Evolutionary conservation across 495 filamentous ascomycete species (phyloP), one percentile per base, ranked within the genome.

Genomic region (Entonaema liquescens): DNA sequence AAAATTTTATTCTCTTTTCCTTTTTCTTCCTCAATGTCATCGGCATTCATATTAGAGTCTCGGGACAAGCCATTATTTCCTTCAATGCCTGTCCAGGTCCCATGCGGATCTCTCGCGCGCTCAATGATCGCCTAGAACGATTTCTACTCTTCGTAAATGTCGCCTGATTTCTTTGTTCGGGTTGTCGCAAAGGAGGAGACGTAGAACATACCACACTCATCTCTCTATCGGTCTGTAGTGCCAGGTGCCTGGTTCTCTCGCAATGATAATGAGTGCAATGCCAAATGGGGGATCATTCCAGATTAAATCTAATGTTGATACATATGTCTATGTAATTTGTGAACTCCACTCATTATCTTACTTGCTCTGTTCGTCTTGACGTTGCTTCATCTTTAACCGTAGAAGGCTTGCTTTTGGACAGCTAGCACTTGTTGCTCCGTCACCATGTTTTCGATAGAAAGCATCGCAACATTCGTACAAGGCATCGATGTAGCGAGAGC

Each of bases 31-130:
- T 72, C 28, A 93, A 95, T 96, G 91, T 95, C 90, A 87, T 85
- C 82, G 91, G 95, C 94, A 90, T 92, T 89, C 87, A 93, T 93
- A 93, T 95, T 99, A 99, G 95, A 99, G 95, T 99, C 95, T 96
- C 95, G 95, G 92, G 90, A 89, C 89, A 92, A 90, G 93, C 88
- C 77, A 81, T 74, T 65, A 65, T 65, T 66, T 44, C 33, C 70
- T 76, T 95, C 93, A 91, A 85, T 98, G 88, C 93, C 94, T 94
- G 89, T 92, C 91, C 92, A 97, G 93, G 88, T 91, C 91, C 88
- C 80, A 80, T 73, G 75, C 81, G 85, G 89, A 86, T 87, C 91
- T 95, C 89, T 87, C 79, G 93, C 95, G 95, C 93, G 95, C 95
- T 99, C 94, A 94, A 92, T 92, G 93, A 94, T 90, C 90, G 90